These are phyloP conservation scores for Alternaria hordeiaustralica DNA, from an alignment of 2,329 filamentous ascomycete genomes.

Conservation along the genomic window DNA sequence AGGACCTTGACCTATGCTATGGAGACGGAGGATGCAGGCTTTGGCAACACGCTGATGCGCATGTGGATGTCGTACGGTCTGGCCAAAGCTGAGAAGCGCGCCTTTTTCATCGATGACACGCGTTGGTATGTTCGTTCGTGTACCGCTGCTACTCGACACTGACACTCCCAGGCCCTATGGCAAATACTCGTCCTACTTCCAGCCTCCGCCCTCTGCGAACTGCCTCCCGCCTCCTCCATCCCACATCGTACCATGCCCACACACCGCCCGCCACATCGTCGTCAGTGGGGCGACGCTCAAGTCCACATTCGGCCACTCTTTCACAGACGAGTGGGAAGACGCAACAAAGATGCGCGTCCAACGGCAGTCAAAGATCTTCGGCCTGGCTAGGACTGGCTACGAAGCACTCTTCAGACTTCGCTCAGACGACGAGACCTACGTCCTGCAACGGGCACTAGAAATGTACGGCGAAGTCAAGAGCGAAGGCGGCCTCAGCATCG, in stretches of 20 bases:
- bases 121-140: constrained; percentile 63
- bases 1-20: constrained; percentile 79
- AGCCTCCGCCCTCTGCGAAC: constrained; percentile 66
- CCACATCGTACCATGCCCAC: constrained; percentile 81
- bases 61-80: constrained; percentile 86
- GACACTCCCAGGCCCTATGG: constrained; percentile 69
- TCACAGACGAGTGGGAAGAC: constrained; percentile 62
- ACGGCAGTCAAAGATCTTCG: constrained; percentile 68
- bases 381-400: constrained; percentile 72
- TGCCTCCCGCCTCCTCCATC: constrained; percentile 76
- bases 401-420: constrained; percentile 75
- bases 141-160: constrained; percentile 9
- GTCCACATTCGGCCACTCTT: constrained; percentile 67
- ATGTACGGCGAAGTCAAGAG: constrained; percentile 58
- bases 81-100: constrained; percentile 73
- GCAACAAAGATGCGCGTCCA: constrained; percentile 57
- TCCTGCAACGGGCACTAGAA: constrained; percentile 63
- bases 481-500: constrained; percentile 65
- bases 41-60: constrained; percentile 78
- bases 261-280: constrained; percentile 75
- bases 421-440: constrained; percentile 69
- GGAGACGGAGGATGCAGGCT: constrained; percentile 74
- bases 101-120: constrained; percentile 85
- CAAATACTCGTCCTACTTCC: constrained; percentile 74
- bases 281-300: constrained; percentile 72